A percentile compares a stretch with the other conserved stretches of the same genome.
Evolutionary conservation across 306 rosid species (phyloP).

Genomic region (Bauhinia variegata): DNA sequence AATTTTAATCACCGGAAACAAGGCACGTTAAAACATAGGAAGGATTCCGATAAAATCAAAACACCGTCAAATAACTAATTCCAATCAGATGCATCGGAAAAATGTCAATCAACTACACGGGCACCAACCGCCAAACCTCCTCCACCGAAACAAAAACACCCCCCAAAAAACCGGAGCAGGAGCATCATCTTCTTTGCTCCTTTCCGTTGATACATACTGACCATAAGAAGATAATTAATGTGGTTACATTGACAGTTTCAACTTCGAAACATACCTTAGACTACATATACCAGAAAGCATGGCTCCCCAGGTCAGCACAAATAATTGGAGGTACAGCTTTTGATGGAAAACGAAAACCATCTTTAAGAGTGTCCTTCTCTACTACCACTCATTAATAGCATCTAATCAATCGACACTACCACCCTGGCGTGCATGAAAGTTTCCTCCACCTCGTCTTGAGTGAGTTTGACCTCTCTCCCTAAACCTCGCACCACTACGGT

Average conservation of each 20-base stretch:
- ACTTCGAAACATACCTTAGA: conserved; percentile 21
- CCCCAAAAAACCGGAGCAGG: conserved; percentile 32
- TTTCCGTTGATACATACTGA: conserved; percentile 23
- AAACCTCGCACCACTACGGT: conserved; percentile 56
- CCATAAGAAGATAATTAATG: conserved; percentile 40
- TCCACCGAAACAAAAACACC: conserved; percentile 14
- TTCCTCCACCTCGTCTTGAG: conserved; percentile 77
- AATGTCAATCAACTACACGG: conserved; percentile 45
- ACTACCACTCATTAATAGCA: conserved; percentile 42
- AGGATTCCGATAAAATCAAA: conserved; percentile 47
- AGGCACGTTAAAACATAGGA: conserved; percentile 31
- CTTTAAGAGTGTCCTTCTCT: conserved; percentile 7
- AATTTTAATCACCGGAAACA: conserved; percentile 44
- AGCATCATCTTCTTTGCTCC: conserved; percentile 39
- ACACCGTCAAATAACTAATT: conserved; percentile 56
- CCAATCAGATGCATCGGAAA: conserved; percentile 46
- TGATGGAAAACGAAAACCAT: conserved; percentile 31
- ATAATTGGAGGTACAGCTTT: conserved; percentile 35
- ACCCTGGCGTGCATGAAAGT: conserved; percentile 59
- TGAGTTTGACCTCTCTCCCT: conserved; percentile 78
- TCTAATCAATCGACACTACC: conserved; percentile 55
- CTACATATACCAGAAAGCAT: conserved; percentile 45
- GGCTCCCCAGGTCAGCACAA: conserved; percentile 35
- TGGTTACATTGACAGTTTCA: conserved; percentile 26
- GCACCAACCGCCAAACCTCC: conserved; percentile 43